phyloP scores from a whole-genome alignment of 805 yeast genomes.

The Lipomyces starkeyi region DNA sequence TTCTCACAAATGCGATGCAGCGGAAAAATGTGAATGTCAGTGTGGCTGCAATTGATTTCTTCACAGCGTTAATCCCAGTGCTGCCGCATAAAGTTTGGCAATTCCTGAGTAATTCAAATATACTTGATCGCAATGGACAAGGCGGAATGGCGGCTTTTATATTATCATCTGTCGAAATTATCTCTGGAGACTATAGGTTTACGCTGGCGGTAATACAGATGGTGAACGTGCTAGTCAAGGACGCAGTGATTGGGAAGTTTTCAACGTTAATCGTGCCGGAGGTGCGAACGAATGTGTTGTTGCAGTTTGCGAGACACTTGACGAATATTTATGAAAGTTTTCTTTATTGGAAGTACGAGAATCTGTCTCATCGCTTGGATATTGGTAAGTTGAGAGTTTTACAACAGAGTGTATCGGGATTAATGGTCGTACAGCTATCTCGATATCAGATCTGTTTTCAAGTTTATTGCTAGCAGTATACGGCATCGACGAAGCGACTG shows the following conservation, averaged over 20 bases:
- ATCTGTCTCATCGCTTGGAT: slow-evolving; percentile 62
- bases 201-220: slow-evolving; percentile 66
- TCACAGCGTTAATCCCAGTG: slow-evolving; percentile 55
- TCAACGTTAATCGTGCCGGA: slow-evolving; percentile 48
- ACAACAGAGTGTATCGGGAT: no score
- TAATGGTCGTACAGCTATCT: slow-evolving; percentile 11
- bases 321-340: slow-evolving; percentile 78
- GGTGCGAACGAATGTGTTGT: slow-evolving; percentile 60
- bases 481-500: slow-evolving; percentile 54
- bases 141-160: slow-evolving; percentile 68
- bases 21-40: slow-evolving; percentile 57
- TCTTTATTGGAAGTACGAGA: slow-evolving; percentile 67
- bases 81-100: slow-evolving; percentile 80
- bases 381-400: slow-evolving; percentile 55
- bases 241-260: slow-evolving; percentile 46
- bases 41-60: slow-evolving; percentile 55
- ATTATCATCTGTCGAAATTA: slow-evolving; percentile 74
- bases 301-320: slow-evolving; percentile 60
- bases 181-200: slow-evolving; percentile 68
- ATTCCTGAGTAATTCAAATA: slow-evolving; percentile 67
- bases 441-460: slow-evolving; percentile 53
- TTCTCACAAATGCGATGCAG: slow-evolving; percentile 72
- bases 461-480: slow-evolving; percentile 60
- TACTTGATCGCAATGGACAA: slow-evolving; percentile 65
- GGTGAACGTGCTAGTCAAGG: slow-evolving; percentile 58